Evolutionary conservation across 163 green algal genomes (phyloP), one percentile per base, ranked within the genome.

Genomic region (Scenedesmus sp.): DNA sequence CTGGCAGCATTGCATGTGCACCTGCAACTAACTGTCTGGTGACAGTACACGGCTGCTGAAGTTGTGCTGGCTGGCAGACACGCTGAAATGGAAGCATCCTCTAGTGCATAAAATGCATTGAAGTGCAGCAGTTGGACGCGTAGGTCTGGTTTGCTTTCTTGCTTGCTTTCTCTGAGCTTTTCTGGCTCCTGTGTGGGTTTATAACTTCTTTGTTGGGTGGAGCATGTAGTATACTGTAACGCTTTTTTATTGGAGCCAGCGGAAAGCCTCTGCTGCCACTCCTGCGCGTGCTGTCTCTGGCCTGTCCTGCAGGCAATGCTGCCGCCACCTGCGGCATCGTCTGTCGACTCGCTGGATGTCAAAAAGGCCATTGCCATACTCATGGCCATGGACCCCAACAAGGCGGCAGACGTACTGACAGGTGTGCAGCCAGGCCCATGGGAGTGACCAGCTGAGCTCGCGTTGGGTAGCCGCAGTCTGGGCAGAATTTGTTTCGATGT

Each of bases 371-470:
- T 93, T 43, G 87, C 91, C 65, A 92, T 94, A 80, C 87, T 95
- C 3, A 61, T 83, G 43, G 91, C 91, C 80, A 95, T 95, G 93
- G 88, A 93, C 68, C 89, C 91, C 0, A n/a, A 40, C 3, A 83
- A 82, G 15, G 91, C 91, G 42, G 93, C 91, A 20, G 89, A 86
- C 40, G 12, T 94, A 42, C 86, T 94, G 10, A 83, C 85, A 70
- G 85, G 85, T 85, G 56, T 46, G 80, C 22, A 0, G 56, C 2
- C 6, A 33, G 49, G 26, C 33, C 6, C 82, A 51, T 68, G 82
- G 3, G 82, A 12, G 15, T n/a, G 2, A 16, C 56, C 51, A 61
- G 51, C n/a, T n/a, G n/a, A n/a, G n/a, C n/a, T n/a, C n/a, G n/a
- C n/a, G n/a, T n/a, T n/a, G n/a, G n/a, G n/a, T n/a, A n/a, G n/a